phyloP scores from a whole-genome alignment of 192 early-diverging fungal species.

The Rhizophagus prolifer region DNA sequence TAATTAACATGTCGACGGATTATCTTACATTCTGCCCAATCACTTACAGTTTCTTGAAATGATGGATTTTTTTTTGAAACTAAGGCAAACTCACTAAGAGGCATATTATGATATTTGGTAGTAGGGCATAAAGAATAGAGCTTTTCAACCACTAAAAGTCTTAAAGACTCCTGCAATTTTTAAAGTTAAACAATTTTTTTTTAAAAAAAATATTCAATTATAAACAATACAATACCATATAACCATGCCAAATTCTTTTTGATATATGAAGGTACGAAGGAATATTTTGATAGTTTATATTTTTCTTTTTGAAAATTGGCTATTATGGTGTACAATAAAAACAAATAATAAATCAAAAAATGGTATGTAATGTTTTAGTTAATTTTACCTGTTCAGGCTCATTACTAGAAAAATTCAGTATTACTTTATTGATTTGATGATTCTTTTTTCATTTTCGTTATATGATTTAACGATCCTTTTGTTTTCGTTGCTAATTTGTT shows the following conservation, averaged over 20 bases:
- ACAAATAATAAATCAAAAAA: not conserved
- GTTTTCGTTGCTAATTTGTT: not conserved
- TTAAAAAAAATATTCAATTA: too few species aligned
- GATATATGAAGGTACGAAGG: not conserved
- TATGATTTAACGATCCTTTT: not conserved
- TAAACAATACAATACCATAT: not conserved
- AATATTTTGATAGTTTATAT: not conserved
- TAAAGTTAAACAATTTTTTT: not conserved
- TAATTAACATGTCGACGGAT: not conserved
- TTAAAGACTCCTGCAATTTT: not conserved
- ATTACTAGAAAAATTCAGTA: not conserved
- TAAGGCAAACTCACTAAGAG: not conserved
- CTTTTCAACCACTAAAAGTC: not conserved
- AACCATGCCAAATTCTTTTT: not conserved
- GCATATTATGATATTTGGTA: too few species aligned
- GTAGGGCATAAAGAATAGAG: not conserved
- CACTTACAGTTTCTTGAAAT: not conserved
- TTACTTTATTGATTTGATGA: not conserved
- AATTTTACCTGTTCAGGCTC: not conserved
- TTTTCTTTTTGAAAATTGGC: conserved; percentile 2
- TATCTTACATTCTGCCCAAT: not conserved
- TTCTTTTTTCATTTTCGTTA: not conserved
- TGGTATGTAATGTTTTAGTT: not conserved
- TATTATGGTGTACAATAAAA: not conserved
- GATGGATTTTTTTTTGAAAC: not conserved